Conservation (phyloP, 2,329 filamentous ascomycete genomes). For the Dryadomyces quercivorus region DNA sequence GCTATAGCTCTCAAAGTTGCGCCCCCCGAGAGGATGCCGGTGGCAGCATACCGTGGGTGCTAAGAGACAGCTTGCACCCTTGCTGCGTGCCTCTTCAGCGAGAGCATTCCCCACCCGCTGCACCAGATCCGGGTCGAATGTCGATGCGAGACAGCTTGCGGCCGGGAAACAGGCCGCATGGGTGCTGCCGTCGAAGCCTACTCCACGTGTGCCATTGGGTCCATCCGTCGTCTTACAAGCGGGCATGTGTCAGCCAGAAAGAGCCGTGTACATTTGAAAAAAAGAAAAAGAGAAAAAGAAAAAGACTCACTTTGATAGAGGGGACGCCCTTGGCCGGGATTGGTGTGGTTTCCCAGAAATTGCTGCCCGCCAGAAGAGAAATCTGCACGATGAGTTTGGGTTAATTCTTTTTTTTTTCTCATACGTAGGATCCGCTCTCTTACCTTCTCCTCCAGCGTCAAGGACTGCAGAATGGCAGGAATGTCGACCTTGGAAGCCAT, state of each 20-base stretch:
- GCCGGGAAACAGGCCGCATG: slow-evolving; percentile 71
- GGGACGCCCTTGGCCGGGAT: slow-evolving; percentile 52
- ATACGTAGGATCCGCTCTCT: slow-evolving; percentile 1
- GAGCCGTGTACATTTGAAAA: no score
- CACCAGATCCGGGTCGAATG: slow-evolving; percentile 62
- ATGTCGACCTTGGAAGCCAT: no score
- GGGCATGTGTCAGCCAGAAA: background rate
- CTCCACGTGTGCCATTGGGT: slow-evolving; percentile 57
- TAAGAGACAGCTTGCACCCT: slow-evolving; percentile 58
- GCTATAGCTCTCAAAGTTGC: slow-evolving; percentile 78
- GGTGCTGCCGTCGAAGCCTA: slow-evolving; percentile 54
- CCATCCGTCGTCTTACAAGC: slow-evolving; percentile 47
- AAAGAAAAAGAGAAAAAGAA: background rate
- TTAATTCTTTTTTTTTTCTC: no score
- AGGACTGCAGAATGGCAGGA: slow-evolving; percentile 4
- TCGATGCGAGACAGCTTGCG: slow-evolving; percentile 64
- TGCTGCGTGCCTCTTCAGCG: slow-evolving; percentile 50
- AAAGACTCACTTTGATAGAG: slow-evolving; percentile 33
- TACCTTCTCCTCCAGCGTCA: slow-evolving; percentile 48
- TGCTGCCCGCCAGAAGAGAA: slow-evolving; percentile 45
- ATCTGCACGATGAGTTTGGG: slow-evolving; percentile 27
- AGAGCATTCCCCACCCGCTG: slow-evolving; percentile 58
- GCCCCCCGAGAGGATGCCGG: slow-evolving; percentile 65
- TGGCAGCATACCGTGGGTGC: slow-evolving; percentile 75
- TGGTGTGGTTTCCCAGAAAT: slow-evolving; percentile 57